These are phyloP conservation scores for Neonectria neomacrospora DNA, from an alignment of 2,329 filamentous ascomycete species.

Conservation along the genomic window DNA sequence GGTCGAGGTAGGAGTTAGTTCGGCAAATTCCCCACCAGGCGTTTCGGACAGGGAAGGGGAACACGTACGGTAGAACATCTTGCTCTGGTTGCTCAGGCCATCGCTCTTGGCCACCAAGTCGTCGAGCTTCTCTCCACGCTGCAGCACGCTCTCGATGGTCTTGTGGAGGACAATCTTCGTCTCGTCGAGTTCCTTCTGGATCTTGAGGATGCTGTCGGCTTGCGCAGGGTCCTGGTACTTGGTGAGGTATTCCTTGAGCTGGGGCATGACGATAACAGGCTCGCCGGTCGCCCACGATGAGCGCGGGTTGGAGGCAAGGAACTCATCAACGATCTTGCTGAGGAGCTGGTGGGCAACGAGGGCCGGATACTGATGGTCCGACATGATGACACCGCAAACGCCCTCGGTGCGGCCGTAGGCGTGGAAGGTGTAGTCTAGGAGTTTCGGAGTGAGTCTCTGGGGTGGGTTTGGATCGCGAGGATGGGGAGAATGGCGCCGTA, in stretches of 20 bases:
- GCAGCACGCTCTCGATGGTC: conserved; percentile 87
- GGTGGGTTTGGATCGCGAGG: neutral
- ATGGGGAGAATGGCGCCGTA: conserved; percentile 46
- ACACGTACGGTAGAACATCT: conserved; percentile 91
- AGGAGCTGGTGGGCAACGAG: conserved; percentile 88
- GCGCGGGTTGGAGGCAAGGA: conserved; percentile 79
- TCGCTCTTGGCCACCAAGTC: conserved; percentile 94
- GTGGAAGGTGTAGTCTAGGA: conserved; percentile 76
- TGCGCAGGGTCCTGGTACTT: conserved; percentile 87
- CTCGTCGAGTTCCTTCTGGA: conserved; percentile 96
- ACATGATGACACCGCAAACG: conserved; percentile 80
- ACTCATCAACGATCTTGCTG: conserved; percentile 88
- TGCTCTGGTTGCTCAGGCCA: conserved; percentile 88
- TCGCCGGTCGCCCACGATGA: conserved; percentile 70
- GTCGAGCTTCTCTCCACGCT: conserved; percentile 97
- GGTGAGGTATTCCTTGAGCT: conserved; percentile 79
- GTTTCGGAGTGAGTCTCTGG: conserved; percentile 31
- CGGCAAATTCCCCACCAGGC: neutral
- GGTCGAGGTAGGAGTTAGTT: conserved; percentile 21
- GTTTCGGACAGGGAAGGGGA: conserved; percentile 6
- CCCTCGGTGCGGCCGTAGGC: conserved; percentile 80
- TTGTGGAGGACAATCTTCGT: conserved; percentile 98
- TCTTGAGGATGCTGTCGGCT: conserved; percentile 93
- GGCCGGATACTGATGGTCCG: conserved; percentile 78
- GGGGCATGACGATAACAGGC: conserved; percentile 71